Percentiles rank a stretch among this genome's conserved stretches.
phyloP scores from a whole-genome alignment of 148 eudicot species.

The Chenopodium berlandieri region DNA sequence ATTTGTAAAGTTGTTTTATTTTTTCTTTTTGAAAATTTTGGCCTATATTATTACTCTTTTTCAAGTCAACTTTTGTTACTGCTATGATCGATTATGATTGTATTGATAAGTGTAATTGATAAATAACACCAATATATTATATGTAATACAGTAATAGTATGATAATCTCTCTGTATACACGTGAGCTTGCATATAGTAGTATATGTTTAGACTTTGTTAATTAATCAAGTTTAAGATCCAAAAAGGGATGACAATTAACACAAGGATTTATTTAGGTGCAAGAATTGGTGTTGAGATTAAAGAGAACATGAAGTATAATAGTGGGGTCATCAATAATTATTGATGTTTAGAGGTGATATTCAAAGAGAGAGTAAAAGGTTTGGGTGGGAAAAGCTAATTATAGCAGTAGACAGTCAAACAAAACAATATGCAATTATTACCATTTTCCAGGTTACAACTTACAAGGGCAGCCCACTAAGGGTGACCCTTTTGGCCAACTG shows the following conservation, averaged over 20 bases:
- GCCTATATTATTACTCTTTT: not conserved
- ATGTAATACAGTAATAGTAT: not conserved
- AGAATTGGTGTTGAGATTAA: not conserved
- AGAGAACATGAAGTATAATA: not conserved
- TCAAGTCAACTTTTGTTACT: not conserved
- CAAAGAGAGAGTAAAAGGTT: not conserved
- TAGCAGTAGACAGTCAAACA: not conserved
- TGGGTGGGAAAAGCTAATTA: not conserved
- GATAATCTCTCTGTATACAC: not conserved
- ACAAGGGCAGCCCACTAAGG: not conserved
- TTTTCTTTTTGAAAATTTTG: constrained; percentile 2
- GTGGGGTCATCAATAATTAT: not conserved
- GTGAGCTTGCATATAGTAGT: constrained; percentile 1
- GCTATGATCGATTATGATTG: not conserved
- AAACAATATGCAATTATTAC: not conserved
- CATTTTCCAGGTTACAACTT: not conserved
- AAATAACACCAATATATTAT: not conserved
- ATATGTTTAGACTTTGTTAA: not conserved
- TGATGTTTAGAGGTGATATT: not conserved
- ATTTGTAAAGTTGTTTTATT: constrained; percentile 1
- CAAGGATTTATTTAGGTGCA: not conserved
- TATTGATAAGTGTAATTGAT: not conserved
- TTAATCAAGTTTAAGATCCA: not conserved
- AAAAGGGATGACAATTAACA: not conserved
- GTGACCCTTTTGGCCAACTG: not conserved